A percentile compares a stretch with the other conserved stretches of the same genome.
phyloP scores from a whole-genome alignment of 2,329 filamentous ascomycete species.

The Ophiostoma australiae region DNA sequence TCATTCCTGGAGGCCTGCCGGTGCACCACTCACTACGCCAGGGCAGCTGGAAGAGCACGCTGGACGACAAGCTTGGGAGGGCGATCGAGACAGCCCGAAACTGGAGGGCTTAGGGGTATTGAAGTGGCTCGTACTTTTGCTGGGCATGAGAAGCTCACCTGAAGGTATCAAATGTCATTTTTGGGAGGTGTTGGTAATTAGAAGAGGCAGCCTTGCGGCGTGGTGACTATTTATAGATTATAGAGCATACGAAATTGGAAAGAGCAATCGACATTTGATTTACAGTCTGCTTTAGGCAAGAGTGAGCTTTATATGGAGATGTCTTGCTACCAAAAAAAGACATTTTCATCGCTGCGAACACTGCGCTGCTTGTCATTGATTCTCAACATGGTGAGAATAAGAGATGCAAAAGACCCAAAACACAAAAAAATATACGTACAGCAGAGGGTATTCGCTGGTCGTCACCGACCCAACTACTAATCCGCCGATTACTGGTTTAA shows the following conservation, averaged over 20 bases:
- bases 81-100: background rate
- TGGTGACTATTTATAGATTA: background rate
- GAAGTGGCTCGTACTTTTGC: background rate
- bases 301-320: background rate
- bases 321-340: too few species aligned
- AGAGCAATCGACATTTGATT: background rate
- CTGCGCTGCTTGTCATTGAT: background rate
- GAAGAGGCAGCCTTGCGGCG: background rate
- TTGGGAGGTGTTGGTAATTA: background rate
- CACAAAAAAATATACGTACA: background rate
- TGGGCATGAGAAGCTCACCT: background rate
- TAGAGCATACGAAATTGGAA: background rate
- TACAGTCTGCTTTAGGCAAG: background rate
- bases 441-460: constrained; percentile 7
- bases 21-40: background rate
- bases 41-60: constrained; percentile 10
- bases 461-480: constrained; percentile 8
- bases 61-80: background rate
- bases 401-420: background rate
- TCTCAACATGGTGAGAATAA: background rate
- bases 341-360: background rate
- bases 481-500: constrained; percentile 3
- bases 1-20: background rate
- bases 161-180: background rate
- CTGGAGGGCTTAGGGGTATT: background rate